Base-by-base conservation (phyloP, 768 basidiomycete species). In the Pleurotus eryngii region DNA sequence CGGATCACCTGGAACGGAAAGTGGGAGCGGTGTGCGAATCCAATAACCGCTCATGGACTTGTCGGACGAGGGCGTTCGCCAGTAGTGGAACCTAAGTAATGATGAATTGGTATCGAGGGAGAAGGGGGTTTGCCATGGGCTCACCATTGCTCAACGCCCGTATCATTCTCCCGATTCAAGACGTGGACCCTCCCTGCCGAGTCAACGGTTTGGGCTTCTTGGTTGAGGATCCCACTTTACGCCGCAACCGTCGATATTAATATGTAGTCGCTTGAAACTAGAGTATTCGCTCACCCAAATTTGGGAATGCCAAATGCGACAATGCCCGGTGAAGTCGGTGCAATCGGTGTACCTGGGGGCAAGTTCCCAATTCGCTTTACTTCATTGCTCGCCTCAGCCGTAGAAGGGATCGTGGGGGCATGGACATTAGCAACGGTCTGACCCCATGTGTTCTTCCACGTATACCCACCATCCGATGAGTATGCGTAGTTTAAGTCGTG, bases 191-290 rank as follows among this genome's bases (percentile, higher is more conserved):
- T 74, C 26, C 78, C 78, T 2, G 67, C 54, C 3, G 77, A 77
- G 53, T 80, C 79, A 3, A 79, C 73, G 15, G 69, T 73, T 65
- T 80, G 79, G 0, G 77, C 76, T 57, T 80, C 79, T 62, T 80
- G 79, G 61, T 80, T 80, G 76, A 80, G 79, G n/a, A 80, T 68
- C 2, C 73, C 79, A 60, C 55, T 56, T 17, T 9, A 7, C 15
- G n/a, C 27, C 4, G 22, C 12, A 22, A 39, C 26, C 26, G 15
- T 9, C 22, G 15, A 40, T 20, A 5, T 30, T 5, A 40, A 26
- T 3, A 15, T 68, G 51, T 20, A 70, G 68, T 68, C 72, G 7
- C 9, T 35, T 35, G 30, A 43, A 68, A 74, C 60, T 72, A 68
- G 11, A 70, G 68, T 18, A 70, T 72, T 17, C 15, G 22, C 69